phyloP scores from a whole-genome alignment of 73 alveolate genomes.

The Tetrahymena elliotti region DNA sequence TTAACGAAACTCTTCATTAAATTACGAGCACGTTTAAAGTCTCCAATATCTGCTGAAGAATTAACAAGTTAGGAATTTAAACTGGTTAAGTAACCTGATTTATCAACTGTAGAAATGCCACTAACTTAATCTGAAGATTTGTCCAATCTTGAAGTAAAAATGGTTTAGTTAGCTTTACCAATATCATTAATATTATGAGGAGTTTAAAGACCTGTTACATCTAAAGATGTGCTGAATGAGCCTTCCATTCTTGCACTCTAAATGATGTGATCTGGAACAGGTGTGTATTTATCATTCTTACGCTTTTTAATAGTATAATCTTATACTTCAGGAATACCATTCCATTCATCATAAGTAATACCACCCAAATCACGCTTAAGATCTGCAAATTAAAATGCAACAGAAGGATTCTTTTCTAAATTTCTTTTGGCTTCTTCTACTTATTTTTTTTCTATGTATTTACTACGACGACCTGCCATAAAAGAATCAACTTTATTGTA shows the following conservation, averaged over 20 bases:
- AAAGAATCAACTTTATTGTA: not conserved
- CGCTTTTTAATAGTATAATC: conserved; percentile 41
- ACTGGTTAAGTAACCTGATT: conserved; percentile 42
- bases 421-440: not conserved
- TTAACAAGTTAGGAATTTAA: conserved; percentile 16
- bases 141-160: not conserved
- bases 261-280: conserved; percentile 66
- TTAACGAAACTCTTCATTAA: conserved; percentile 65
- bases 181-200: conserved; percentile 23
- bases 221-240: conserved; percentile 18
- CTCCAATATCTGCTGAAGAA: conserved; percentile 67
- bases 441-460: not conserved
- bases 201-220: conserved; percentile 3
- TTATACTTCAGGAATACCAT: conserved; percentile 60
- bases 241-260: conserved; percentile 43
- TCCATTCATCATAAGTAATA: conserved; percentile 66
- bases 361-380: conserved; percentile 22
- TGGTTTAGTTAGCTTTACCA: conserved; percentile 21
- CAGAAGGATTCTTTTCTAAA: not conserved
- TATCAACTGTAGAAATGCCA: conserved; percentile 12
- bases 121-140: not conserved
- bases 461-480: not conserved
- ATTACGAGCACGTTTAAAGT: conserved; percentile 78
- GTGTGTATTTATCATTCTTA: conserved; percentile 54
- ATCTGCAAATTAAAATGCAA: conserved; percentile 4